A percentile compares a stretch with the other conserved stretches of the same genome.
Evolutionary conservation across 129 eudicot genomes (phyloP).

Genomic region (Helianthus annuus): DNA sequence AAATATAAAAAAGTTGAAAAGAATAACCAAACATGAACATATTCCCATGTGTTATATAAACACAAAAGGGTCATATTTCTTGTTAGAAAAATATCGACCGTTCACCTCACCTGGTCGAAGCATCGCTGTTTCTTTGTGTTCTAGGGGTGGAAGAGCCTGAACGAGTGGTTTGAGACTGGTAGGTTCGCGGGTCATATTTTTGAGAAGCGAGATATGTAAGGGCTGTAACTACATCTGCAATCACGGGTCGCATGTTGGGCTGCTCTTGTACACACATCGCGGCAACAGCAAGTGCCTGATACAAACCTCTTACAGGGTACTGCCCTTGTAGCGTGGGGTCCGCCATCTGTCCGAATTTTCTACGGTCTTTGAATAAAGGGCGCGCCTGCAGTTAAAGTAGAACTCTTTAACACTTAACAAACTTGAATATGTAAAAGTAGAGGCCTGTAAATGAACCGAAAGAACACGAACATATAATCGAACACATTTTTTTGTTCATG

Average conservation of each 20-base stretch:
- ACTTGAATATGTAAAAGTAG: not conserved
- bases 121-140: conserved; percentile 43
- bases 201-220: conserved; percentile 92
- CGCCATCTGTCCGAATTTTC: conserved; percentile 91
- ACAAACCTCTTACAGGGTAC: conserved; percentile 78
- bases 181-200: conserved; percentile 56
- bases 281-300: conserved; percentile 96
- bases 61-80: conserved; percentile 28
- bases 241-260: conserved; percentile 85
- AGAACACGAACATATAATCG: not conserved
- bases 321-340: conserved; percentile 89
- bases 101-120: conserved; percentile 27
- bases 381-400: conserved; percentile 54
- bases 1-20: conserved; percentile 30
- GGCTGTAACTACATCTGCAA: conserved; percentile 95
- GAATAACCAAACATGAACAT: conserved; percentile 36
- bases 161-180: conserved; percentile 50
- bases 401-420: conserved; percentile 3
- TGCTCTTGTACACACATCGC: conserved; percentile 99
- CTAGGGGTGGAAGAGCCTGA: conserved; percentile 78
- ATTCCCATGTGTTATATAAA: conserved; percentile 31
- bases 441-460: not conserved
- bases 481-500: no score
- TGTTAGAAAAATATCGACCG: conserved; percentile 24
- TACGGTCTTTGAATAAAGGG: conserved; percentile 85